Percentiles rank a stretch among this genome's conserved stretches.
Evolutionary conservation across 768 basidiomycete genomes (phyloP).

Genomic region (Tricholoma flavovirens): DNA sequence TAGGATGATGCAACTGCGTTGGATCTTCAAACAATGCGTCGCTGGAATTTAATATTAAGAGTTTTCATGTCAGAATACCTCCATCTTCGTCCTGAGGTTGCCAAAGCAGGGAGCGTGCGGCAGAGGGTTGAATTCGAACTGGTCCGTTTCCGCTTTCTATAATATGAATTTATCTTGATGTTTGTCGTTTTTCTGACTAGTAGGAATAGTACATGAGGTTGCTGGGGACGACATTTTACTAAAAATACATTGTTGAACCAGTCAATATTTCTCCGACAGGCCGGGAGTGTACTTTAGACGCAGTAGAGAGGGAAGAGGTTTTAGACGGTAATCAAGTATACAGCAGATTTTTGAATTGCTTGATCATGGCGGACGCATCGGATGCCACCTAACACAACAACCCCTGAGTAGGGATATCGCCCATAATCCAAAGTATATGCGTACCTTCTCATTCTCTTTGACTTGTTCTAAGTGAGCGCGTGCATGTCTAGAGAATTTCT

Average conservation of each 20-base stretch:
- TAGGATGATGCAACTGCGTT: slow-evolving; percentile 90
- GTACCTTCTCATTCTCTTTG: slow-evolving; percentile 31
- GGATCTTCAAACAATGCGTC: slow-evolving; percentile 76
- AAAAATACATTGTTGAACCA: not conserved
- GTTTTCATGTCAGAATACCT: slow-evolving; percentile 91
- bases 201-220: slow-evolving; percentile 12
- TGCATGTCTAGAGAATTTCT: slow-evolving; percentile 27
- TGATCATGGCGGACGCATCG: slow-evolving; percentile 31
- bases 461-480: slow-evolving; percentile 28
- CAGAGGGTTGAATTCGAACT: slow-evolving; percentile 41
- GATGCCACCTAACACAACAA: slow-evolving; percentile 22
- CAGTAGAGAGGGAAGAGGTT: not conserved
- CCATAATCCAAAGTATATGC: slow-evolving; percentile 5
- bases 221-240: not conserved
- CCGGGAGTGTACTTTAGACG: not conserved
- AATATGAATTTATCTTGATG: slow-evolving; percentile 1
- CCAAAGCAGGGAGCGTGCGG: slow-evolving; percentile 21
- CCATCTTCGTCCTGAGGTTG: slow-evolving; percentile 49
- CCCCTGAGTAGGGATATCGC: not conserved
- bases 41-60: slow-evolving; percentile 86
- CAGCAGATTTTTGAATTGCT: slow-evolving; percentile 29
- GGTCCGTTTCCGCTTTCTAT: slow-evolving; percentile 30
- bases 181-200: slow-evolving; percentile 8
- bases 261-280: not conserved
- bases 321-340: slow-evolving; percentile 7